Base-by-base conservation (phyloP, 2,329 filamentous ascomycete genomes). In the Talaromyces piceae region DNA sequence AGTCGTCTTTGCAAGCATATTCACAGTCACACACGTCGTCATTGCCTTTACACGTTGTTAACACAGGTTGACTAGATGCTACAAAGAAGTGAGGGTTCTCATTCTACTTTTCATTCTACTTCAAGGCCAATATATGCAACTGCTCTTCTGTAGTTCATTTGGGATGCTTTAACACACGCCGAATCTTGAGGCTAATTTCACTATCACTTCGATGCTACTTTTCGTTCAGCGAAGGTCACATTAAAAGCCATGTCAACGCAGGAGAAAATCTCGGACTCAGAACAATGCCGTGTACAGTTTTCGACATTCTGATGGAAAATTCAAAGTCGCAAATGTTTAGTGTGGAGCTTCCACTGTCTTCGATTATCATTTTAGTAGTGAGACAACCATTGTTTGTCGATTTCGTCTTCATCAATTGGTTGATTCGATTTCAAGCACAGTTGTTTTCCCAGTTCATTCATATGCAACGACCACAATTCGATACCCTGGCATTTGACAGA, bases 371-470 rank as follows among this genome's bases (percentile, higher is more conserved):
- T 31, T 31, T 31, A 31, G 28, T 31, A 31, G 11, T 31, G 28
- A 31, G 28, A 31, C 28, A 31, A 31, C 28, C 28, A 31, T 13
- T 31, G 28, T 13, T 31, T 31, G 28, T 31, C 28, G 11, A 31
- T 31, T 31, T 31, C 28, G 28, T 31, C 28, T 31, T 31, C 28
- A 5, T 45, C 13, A 12, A 25, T 12, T 45, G 4, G 41, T 26
- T 46, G 44, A 13, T 46, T 46, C 13, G 44, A n/a, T 22, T 46
- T 46, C 27, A 46, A 31, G 13, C 27, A 23, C 3, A 46, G 23
- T 26, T 46, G 13, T n/a, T 46, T 46, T n/a, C 13, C 44, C 5
- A 46, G 13, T 46, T 46, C 44, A 28, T 30, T 46, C 13, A n/a
- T 22, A 22, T 46, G 13, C 13, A 46, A 16, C 44, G 13, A 22